Percentiles rank a stretch among this genome's conserved stretches.
Conservation (phyloP, 768 basidiomycete genomes). For the Leccinum ochraceum region DNA sequence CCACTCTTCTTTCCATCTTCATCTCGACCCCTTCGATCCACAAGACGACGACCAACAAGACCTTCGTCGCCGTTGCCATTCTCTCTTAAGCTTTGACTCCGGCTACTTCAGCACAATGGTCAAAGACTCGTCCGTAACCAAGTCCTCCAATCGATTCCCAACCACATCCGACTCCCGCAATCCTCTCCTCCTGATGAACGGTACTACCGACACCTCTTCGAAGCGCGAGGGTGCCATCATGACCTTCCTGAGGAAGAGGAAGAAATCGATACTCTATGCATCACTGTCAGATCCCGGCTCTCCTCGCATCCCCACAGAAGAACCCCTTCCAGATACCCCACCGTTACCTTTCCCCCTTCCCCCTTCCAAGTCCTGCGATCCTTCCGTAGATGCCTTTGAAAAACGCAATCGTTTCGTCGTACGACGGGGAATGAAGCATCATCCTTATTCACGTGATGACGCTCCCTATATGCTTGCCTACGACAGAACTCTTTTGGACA, state of each 20-base stretch:
- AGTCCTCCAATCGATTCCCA: slow-evolving; percentile 10
- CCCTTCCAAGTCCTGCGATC: slow-evolving; percentile 6
- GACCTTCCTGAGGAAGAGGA: slow-evolving; percentile 25
- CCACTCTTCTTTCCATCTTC: slow-evolving; percentile 20
- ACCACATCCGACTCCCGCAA: slow-evolving; percentile 15
- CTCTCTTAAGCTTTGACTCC: slow-evolving; percentile 30
- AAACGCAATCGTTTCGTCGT: slow-evolving; percentile 24
- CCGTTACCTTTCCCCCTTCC: not conserved
- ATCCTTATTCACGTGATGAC: slow-evolving; percentile 49
- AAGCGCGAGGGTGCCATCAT: slow-evolving; percentile 26
- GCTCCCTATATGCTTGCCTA: slow-evolving; percentile 71
- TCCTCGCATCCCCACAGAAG: not conserved
- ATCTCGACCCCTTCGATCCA: slow-evolving; percentile 4
- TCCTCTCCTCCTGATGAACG: slow-evolving; percentile 13
- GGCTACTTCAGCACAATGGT: slow-evolving; percentile 32
- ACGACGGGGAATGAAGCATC: slow-evolving; percentile 45
- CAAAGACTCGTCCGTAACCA: slow-evolving; percentile 18
- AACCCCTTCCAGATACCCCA: not conserved
- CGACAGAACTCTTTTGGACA: slow-evolving; percentile 55
- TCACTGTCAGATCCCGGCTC: slow-evolving; percentile 10
- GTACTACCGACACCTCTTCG: slow-evolving; percentile 7
- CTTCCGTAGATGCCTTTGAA: slow-evolving; percentile 26
- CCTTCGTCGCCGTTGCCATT: slow-evolving; percentile 17
- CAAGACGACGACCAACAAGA: slow-evolving; percentile 4
- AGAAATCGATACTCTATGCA: slow-evolving; percentile 16